These are phyloP conservation scores for Aspergillus incahuasiensis DNA, from an alignment of 495 filamentous ascomycete genomes.

Conservation along the genomic window DNA sequence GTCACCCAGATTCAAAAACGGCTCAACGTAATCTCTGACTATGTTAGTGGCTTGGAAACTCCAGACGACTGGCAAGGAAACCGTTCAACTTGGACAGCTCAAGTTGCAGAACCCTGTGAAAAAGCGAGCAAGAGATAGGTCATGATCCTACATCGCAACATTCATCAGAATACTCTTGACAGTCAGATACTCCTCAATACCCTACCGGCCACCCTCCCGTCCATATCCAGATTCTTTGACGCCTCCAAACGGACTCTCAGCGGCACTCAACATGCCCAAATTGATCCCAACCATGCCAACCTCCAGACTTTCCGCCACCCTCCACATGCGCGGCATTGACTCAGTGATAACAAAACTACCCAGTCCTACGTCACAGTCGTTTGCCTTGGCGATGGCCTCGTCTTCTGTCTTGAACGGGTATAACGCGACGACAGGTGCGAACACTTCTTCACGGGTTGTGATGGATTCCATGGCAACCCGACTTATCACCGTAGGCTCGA, in stretches of 20 bases:
- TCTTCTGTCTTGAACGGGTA: conserved; percentile 48
- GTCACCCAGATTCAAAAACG: no score
- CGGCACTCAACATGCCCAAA: conserved; percentile 6
- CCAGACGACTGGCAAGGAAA: no score
- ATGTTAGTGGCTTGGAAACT: no score
- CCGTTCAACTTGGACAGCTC: no score
- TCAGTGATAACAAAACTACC: conserved; percentile 48
- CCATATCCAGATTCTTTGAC: conserved; percentile 13
- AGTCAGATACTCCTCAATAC: conserved; percentile 8
- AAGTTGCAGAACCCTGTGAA: no score
- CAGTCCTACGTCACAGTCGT: conserved; percentile 44
- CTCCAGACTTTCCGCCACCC: conserved; percentile 47
- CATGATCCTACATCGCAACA: not conserved
- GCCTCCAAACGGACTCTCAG: conserved; percentile 27
- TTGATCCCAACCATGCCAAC: conserved; percentile 54
- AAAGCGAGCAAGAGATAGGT: no score
- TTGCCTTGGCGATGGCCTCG: conserved; percentile 47
- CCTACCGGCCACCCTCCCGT: conserved; percentile 1
- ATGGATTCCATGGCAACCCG: conserved; percentile 43
- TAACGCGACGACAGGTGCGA: conserved; percentile 51
- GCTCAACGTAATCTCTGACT: no score
- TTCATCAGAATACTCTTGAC: conserved; percentile 6
- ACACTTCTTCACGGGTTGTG: conserved; percentile 52
- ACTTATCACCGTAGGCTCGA: conserved; percentile 45
- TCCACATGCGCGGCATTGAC: conserved; percentile 40